Evolutionary conservation across 2,329 filamentous ascomycete species (phyloP).

Genomic region (Curvularia sp.): DNA sequence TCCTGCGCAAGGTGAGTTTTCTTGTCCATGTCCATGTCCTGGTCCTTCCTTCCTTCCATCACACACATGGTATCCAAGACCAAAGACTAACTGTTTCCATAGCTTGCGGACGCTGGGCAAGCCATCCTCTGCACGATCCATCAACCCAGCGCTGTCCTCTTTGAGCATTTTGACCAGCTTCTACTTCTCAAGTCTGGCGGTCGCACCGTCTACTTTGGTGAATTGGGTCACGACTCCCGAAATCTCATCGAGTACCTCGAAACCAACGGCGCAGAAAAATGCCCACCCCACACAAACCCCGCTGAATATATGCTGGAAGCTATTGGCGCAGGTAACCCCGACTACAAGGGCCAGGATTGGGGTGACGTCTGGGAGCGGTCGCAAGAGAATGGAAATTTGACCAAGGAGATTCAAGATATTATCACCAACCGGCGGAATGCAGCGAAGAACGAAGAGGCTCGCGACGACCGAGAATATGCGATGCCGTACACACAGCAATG

Average conservation of each 20-base stretch:
- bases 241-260: slow-evolving; percentile 60
- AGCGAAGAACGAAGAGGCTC: slow-evolving; percentile 43
- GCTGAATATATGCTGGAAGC: slow-evolving; percentile 62
- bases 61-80: too few relatives aligned
- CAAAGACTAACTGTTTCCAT: neutral
- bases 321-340: slow-evolving; percentile 53
- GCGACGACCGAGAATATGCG: slow-evolving; percentile 56
- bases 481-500: slow-evolving; percentile 54
- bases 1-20: slow-evolving; percentile 62
- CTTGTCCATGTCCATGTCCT: too few relatives aligned
- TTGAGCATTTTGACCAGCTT: slow-evolving; percentile 71
- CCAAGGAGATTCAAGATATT: slow-evolving; percentile 53
- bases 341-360: slow-evolving; percentile 57
- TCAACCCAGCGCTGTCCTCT: slow-evolving; percentile 71
- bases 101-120: slow-evolving; percentile 69
- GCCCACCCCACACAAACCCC: slow-evolving; percentile 61
- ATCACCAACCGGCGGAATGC: slow-evolving; percentile 45
- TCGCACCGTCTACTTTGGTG: slow-evolving; percentile 72
- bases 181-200: slow-evolving; percentile 71
- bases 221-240: slow-evolving; percentile 55
- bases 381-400: slow-evolving; percentile 48
- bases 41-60: too few relatives aligned
- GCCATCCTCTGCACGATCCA: slow-evolving; percentile 75
- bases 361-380: slow-evolving; percentile 56
- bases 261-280: slow-evolving; percentile 61